Base-by-base conservation (phyloP, 768 basidiomycete genomes). In the Lactarius akahatsu region DNA sequence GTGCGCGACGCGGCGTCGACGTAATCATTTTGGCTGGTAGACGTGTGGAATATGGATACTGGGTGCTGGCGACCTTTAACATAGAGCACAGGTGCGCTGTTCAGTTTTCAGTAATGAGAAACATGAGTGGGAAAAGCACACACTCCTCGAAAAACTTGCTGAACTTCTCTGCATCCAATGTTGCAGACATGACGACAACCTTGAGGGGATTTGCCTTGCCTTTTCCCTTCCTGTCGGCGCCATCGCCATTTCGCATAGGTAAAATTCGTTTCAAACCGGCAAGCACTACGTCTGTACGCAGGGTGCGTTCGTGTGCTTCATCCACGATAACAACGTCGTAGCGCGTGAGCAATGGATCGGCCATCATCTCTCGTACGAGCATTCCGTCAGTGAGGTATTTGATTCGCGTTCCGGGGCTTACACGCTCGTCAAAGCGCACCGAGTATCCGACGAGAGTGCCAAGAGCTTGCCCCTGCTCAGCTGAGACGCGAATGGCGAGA, bases 361-460 rank as follows among this genome's bases (percentile, higher is more conserved):
- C 85, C 67, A 96, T 82, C 59, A 96, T 84, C 81, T 99, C 97
- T 52, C 95, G 86, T 52, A 96, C 89, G 70, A 98, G 88, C 92
- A 98, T 98, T 69, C 97, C 97, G 72, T 99, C 97, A 63, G 96
- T 98, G 77, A 97, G 83, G 74, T 94, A 99, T 78, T 98, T 98
- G 77, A 98, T 91, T 57, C 88, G 85, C 4, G 97, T 99, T 2
- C 85, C 79, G 0, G 83, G 73, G 11, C 86, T 81, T 15, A 83
- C 84, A 23, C 84, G 79, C 73, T 98, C 96, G 75, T 98, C 94
- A 76, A 99, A 99, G 16, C 97, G 91, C 45, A 99, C 94, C 1
- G 94, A 87, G 76, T 99, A 99, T 6, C 97, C 96, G 47, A 99
- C 93, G 30, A 87, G 77, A 7, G 82, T 78, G 55, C 97, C 97